These are phyloP conservation scores for Corchorus capsularis DNA, from an alignment of 345 rosid genomes.

Conservation along the genomic window DNA sequence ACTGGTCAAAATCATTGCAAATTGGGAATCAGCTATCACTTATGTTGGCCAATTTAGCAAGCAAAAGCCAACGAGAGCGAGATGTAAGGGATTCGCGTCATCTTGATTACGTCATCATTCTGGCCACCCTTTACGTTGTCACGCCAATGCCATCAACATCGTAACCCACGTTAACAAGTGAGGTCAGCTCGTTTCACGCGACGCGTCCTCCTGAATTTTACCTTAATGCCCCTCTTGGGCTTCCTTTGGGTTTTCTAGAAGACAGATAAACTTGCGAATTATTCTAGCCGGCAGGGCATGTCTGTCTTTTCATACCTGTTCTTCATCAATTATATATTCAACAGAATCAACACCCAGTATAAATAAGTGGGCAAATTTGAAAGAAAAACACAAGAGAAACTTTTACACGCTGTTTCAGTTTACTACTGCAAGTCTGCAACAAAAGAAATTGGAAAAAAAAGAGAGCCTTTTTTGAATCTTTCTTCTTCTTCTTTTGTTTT, in stretches of 20 bases:
- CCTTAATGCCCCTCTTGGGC: not conserved
- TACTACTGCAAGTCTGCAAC: not conserved
- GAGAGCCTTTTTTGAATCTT: not conserved
- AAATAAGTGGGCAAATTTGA: not conserved
- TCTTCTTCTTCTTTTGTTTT: not conserved
- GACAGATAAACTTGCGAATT: not conserved
- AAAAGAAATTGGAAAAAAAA: not conserved
- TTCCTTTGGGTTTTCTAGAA: not conserved
- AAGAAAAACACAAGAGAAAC: not conserved
- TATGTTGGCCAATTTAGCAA: no score
- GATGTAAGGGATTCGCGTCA: not conserved
- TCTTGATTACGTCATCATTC: not conserved
- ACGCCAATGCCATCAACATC: not conserved
- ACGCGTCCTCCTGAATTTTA: not conserved
- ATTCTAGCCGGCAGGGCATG: conserved; percentile 1
- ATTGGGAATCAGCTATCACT: no score
- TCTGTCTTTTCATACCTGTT: not conserved
- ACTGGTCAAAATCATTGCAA: no score
- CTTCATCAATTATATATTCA: no score
- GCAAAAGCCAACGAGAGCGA: no score
- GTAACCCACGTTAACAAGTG: not conserved
- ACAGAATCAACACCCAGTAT: not conserved
- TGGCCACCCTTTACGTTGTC: not conserved
- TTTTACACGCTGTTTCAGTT: not conserved
- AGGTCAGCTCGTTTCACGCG: not conserved